Percentiles rank a stretch among this genome's conserved stretches.
Conservation (phyloP, 805 yeast species). For the Cyberlindnera galapagoensis region DNA sequence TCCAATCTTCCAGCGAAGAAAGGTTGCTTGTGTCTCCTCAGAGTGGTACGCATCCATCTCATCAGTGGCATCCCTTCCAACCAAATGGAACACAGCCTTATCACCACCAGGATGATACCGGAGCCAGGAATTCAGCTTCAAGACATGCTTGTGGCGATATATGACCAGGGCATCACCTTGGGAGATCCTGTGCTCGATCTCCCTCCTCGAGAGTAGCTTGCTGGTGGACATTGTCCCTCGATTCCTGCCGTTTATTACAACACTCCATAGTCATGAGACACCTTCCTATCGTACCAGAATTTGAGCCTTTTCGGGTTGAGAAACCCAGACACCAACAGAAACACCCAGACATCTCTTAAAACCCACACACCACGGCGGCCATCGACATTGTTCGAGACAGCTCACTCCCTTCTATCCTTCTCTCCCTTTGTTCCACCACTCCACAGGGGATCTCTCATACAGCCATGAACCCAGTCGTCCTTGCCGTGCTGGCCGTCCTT, state of each 20-base stretch:
- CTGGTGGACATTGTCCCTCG: slow-evolving; percentile 11
- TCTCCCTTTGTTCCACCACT: too few species aligned
- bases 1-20: slow-evolving; percentile 62
- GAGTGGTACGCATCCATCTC: slow-evolving; percentile 84
- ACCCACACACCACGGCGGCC: too few species aligned
- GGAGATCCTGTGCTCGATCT: slow-evolving; percentile 55
- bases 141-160: slow-evolving; percentile 44
- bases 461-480: background rate
- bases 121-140: slow-evolving; percentile 67
- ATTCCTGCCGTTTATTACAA: too few species aligned
- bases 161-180: slow-evolving; percentile 68
- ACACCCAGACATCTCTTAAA: too few species aligned
- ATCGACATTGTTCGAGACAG: too few species aligned
- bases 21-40: slow-evolving; percentile 45
- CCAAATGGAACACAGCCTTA: slow-evolving; percentile 74
- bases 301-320: too few species aligned
- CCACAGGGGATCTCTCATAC: too few species aligned
- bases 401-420: too few species aligned
- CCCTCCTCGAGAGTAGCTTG: slow-evolving; percentile 31
- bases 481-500: slow-evolving; percentile 1
- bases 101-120: slow-evolving; percentile 84
- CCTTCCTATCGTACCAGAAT: too few species aligned
- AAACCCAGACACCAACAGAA: too few species aligned
- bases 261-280: too few species aligned
- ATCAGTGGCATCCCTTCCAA: slow-evolving; percentile 87